phyloP scores from a whole-genome alignment of 352 stramenopile species.

The Chloridella minuta region DNA sequence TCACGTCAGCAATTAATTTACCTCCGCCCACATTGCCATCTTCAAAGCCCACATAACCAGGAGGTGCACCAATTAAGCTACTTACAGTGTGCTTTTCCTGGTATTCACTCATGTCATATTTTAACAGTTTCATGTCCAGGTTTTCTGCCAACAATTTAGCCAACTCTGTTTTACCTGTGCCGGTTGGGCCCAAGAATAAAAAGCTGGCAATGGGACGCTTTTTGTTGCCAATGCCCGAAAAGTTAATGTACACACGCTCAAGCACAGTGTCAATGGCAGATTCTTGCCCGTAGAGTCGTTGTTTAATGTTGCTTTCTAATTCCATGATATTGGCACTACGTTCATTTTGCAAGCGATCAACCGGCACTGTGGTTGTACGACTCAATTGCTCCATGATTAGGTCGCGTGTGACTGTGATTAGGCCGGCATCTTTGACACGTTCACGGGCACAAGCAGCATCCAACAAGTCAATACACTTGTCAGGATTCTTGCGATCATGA shows the following conservation, averaged over 20 bases:
- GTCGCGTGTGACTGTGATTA: too few relatives aligned
- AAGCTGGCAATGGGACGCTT: slow-evolving; percentile 50
- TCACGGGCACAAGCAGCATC: slow-evolving; percentile 38
- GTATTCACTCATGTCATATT: slow-evolving; percentile 91
- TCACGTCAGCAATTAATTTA: too few relatives aligned
- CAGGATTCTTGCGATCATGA: slow-evolving; percentile 47
- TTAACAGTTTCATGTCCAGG: slow-evolving; percentile 59
- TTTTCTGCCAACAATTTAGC: slow-evolving; percentile 64
- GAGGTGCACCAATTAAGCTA: slow-evolving; percentile 54
- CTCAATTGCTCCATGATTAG: too few relatives aligned
- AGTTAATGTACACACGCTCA: too few relatives aligned
- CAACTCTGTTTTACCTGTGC: slow-evolving; percentile 68
- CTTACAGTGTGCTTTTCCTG: slow-evolving; percentile 71
- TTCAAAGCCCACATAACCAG: slow-evolving; percentile 75
- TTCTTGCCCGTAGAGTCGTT: too few relatives aligned
- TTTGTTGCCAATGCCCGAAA: too few relatives aligned
- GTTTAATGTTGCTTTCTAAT: too few relatives aligned
- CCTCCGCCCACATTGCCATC: slow-evolving; percentile 26
- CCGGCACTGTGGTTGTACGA: too few relatives aligned
- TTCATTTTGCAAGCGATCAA: too few relatives aligned
- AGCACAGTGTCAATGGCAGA: too few relatives aligned
- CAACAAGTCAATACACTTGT: slow-evolving; percentile 69
- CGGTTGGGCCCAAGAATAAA: slow-evolving; percentile 67
- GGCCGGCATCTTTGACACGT: too few relatives aligned
- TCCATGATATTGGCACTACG: too few relatives aligned